Conservation (phyloP, 2,329 filamentous ascomycete genomes). For the Daldinia sp. region DNA sequence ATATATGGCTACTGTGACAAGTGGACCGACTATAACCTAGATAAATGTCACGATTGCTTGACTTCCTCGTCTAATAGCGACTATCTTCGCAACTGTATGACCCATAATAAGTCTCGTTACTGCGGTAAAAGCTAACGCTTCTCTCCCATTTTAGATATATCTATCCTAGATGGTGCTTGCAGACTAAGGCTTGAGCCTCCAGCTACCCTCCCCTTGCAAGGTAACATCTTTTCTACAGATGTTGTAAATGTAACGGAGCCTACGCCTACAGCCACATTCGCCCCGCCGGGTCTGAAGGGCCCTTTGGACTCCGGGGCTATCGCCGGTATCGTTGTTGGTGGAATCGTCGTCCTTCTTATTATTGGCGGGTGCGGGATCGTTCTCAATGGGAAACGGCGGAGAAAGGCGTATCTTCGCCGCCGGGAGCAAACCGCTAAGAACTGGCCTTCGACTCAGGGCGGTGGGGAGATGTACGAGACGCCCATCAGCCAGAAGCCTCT, state of each 20-base stretch:
- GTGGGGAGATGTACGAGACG: conserved; percentile 62
- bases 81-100: conserved; percentile 67
- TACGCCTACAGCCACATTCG: conserved; percentile 55
- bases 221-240: conserved; percentile 64
- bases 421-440: conserved; percentile 58
- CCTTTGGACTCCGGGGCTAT: conserved; percentile 66
- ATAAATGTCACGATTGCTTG: conserved; percentile 64
- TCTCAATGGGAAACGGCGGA: conserved; percentile 67
- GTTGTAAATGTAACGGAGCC: conserved; percentile 65
- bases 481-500: conserved; percentile 67
- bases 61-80: conserved; percentile 51
- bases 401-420: conserved; percentile 63
- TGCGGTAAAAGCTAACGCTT: conserved; percentile 19
- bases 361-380: conserved; percentile 66
- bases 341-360: conserved; percentile 61
- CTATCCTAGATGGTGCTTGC: conserved; percentile 67
- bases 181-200: conserved; percentile 63
- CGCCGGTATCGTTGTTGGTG: conserved; percentile 69
- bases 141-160: conserved; percentile 43
- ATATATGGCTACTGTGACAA: conserved; percentile 66
- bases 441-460: conserved; percentile 57
- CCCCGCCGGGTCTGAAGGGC: conserved; percentile 58
- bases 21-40: conserved; percentile 58
- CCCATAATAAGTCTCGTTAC: background rate
- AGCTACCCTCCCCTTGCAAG: conserved; percentile 62